Evolutionary conservation across 2,329 filamentous ascomycete species (phyloP).

Genomic region (Trichoderma koningiopsis): DNA sequence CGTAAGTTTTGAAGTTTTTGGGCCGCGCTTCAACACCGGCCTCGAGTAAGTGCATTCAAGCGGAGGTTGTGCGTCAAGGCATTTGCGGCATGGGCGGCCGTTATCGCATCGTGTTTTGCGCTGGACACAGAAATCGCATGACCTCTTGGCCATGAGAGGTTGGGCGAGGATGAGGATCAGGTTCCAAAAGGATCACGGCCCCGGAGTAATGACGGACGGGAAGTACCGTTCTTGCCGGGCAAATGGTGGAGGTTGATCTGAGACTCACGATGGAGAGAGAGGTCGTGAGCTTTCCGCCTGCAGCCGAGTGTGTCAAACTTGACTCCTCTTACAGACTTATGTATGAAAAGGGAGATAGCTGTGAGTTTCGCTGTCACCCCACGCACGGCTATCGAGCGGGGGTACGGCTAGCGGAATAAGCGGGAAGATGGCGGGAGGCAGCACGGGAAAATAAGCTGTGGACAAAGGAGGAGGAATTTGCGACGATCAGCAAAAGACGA

Average conservation of each 20-base stretch:
- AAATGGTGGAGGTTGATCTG: neutral
- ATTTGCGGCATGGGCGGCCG: conserved; percentile 24
- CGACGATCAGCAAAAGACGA: neutral
- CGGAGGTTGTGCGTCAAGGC: conserved; percentile 21
- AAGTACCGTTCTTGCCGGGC: conserved; percentile 3
- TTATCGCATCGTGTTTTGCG: conserved; percentile 26
- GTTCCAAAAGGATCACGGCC: neutral
- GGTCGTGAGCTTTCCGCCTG: neutral
- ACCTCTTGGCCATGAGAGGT: conserved; percentile 22
- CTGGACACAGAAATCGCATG: conserved; percentile 25
- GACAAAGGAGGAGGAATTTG: neutral
- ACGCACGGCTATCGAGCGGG: conserved; percentile 9
- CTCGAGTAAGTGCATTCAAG: conserved; percentile 28
- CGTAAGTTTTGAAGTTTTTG: conserved; percentile 25
- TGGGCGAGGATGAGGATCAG: neutral
- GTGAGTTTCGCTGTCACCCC: neutral
- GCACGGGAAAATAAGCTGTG: neutral
- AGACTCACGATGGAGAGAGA: neutral
- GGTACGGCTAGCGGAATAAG: neutral
- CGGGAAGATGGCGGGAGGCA: neutral
- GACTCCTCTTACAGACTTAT: neutral
- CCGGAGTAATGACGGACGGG: conserved; percentile 13
- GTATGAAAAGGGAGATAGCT: neutral
- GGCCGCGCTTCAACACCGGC: conserved; percentile 27
- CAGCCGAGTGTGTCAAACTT: neutral